Percentiles rank a stretch among this genome's conserved stretches.
These are phyloP conservation scores for Ramaria sp. DNA, from an alignment of 768 basidiomycete species.

Conservation along the genomic window DNA sequence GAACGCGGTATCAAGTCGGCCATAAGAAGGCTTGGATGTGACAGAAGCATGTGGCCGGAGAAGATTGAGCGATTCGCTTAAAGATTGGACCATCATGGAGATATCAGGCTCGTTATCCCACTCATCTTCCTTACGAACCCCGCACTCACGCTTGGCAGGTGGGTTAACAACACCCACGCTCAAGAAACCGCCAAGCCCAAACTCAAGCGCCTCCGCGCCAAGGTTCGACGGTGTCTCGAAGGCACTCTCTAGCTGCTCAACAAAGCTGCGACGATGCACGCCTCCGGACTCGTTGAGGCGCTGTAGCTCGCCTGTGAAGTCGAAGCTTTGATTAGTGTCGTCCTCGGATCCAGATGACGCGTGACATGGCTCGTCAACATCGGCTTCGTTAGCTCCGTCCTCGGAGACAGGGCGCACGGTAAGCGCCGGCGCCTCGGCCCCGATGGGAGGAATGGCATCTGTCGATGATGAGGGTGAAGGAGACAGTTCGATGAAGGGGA, in stretches of 20 bases:
- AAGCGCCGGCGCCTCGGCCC: slow-evolving; percentile 11
- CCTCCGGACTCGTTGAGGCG: slow-evolving; percentile 60
- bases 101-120: slow-evolving; percentile 3
- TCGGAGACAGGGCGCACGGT: slow-evolving; percentile 25
- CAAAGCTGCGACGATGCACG: slow-evolving; percentile 62
- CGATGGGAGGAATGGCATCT: slow-evolving; percentile 25
- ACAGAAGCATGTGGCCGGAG: neutral
- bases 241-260: slow-evolving; percentile 72
- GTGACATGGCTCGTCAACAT: slow-evolving; percentile 28
- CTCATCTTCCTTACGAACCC: too few relatives aligned
- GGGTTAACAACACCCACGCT: slow-evolving; percentile 30
- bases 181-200: neutral
- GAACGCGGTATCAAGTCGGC: slow-evolving; percentile 60
- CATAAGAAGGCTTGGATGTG: slow-evolving; percentile 33
- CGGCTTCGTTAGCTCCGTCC: slow-evolving; percentile 29
- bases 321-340: slow-evolving; percentile 71
- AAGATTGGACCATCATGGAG: neutral
- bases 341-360: slow-evolving; percentile 37
- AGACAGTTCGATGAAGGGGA: slow-evolving; percentile 2
- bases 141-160: neutral
- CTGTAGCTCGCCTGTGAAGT: slow-evolving; percentile 71
- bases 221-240: slow-evolving; percentile 69
- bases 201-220: slow-evolving; percentile 29
- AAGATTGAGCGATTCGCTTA: neutral
- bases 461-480: slow-evolving; percentile 1